Base-by-base conservation (phyloP, 2,329 filamentous ascomycete genomes). In the Ophiocordyceps australis region DNA sequence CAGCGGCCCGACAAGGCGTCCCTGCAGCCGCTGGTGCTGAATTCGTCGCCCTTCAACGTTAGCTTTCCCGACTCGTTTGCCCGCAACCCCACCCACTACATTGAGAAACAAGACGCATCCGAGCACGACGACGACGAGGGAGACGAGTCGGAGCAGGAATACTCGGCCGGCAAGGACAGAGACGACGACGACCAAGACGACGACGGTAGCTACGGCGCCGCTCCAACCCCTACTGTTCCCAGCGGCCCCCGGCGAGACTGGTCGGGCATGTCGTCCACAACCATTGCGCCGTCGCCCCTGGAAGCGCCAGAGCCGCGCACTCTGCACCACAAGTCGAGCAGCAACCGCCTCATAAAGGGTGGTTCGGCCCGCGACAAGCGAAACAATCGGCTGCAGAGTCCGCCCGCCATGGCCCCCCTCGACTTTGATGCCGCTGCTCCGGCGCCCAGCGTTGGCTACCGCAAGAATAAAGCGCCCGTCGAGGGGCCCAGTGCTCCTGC, bases 151-250 rank as follows among this genome's bases (percentile, higher is more conserved):
- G n/a, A n/a, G n/a, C n/a, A n/a, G n/a, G n/a, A n/a, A n/a, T n/a
- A n/a, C n/a, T n/a, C n/a, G n/a, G n/a, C n/a, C n/a, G n/a, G n/a
- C n/a, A n/a, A 16, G 23, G 15, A 14, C 17, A 7, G 19, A 11
- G 7, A 10, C 13, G 14, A 14, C 14, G n/a, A 35, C 35, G 50
- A 64, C 39, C 55, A 62, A 35, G 67, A 75, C 39, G 71, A 75
- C 49, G 79, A 64, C 40, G 57, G 63, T 38, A 67, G 76, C 38
- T 72, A 75, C 50, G 78, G 89, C 44, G 78, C 82, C 26, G 85
- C 83, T 15, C 85, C 86, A 10, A 86, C 76, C 20, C 86, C 86
- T 5, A 85, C 73, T 16, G 63, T 94, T 19, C 82, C 81, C 18
- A 75, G 65, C 25, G 85, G 85, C 5, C 81, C 85, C 29, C 70